These are phyloP conservation scores for Amylocarpus encephaloides DNA, from an alignment of 2,329 filamentous ascomycete genomes.

Conservation along the genomic window DNA sequence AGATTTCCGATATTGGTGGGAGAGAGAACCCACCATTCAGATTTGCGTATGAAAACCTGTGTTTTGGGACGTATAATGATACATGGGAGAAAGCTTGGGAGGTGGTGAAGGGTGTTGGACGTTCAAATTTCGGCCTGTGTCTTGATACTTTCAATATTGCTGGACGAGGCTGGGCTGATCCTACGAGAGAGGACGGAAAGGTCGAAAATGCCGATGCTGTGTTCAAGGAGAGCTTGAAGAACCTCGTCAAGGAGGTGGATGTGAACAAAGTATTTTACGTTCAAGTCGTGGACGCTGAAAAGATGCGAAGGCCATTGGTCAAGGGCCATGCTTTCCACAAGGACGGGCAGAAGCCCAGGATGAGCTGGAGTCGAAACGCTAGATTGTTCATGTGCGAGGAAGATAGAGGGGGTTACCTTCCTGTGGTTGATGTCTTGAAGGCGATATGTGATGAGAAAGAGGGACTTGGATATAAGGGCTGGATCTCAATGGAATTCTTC, in stretches of 20 bases:
- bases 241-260: conserved; percentile 22
- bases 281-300: conserved; percentile 70
- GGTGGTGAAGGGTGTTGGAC: conserved; percentile 56
- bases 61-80: conserved; percentile 64
- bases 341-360: conserved; percentile 51
- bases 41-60: conserved; percentile 69
- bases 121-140: conserved; percentile 69
- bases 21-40: conserved; percentile 48
- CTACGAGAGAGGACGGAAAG: conserved; percentile 37
- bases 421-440: conserved; percentile 45
- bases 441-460: conserved; percentile 44
- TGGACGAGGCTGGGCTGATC: conserved; percentile 65
- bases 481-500: conserved; percentile 55
- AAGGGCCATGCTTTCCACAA: conserved; percentile 53
- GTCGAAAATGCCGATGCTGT: conserved; percentile 32
- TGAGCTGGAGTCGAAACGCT: conserved; percentile 76
- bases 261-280: conserved; percentile 57
- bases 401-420: conserved; percentile 54
- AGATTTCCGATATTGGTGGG: conserved; percentile 62
- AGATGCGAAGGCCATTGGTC: conserved; percentile 50
- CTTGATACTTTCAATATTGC: conserved; percentile 76
- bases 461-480: conserved; percentile 51
- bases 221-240: conserved; percentile 35
- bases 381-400: conserved; percentile 46
- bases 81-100: conserved; percentile 70